Evolutionary conservation across 2,329 filamentous ascomycete species (phyloP).

Genomic region (Xylariaceae sp.): DNA sequence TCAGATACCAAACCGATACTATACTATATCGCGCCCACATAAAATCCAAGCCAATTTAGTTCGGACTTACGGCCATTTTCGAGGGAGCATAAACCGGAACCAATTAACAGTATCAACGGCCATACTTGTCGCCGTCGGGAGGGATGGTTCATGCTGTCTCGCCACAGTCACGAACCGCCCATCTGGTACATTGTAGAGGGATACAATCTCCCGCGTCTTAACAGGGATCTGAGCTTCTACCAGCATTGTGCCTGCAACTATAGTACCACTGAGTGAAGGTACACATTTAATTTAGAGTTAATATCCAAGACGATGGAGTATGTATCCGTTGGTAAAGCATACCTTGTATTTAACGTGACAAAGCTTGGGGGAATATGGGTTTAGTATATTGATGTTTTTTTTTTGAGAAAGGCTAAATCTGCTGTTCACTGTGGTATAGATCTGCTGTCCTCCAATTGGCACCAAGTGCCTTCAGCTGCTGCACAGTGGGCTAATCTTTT

Average conservation of each 20-base stretch:
- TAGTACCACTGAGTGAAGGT: not conserved
- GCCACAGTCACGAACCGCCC: not conserved
- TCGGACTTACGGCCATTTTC: not conserved
- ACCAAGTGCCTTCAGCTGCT: no score
- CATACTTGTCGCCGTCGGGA: not conserved
- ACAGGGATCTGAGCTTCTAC: not conserved
- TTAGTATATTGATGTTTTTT: slow-evolving; percentile 1
- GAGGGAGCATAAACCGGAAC: slow-evolving; percentile 4
- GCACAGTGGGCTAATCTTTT: no score
- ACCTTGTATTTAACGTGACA: slow-evolving; percentile 1
- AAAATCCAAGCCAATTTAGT: slow-evolving; percentile 4
- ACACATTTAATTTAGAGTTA: slow-evolving; percentile 1
- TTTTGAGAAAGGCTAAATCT: no score
- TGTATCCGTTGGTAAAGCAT: not conserved
- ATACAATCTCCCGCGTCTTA: not conserved
- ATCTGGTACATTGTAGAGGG: not conserved
- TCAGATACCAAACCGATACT: not conserved
- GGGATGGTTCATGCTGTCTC: not conserved
- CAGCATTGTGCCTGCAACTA: not conserved
- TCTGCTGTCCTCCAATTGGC: no score
- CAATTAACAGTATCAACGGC: not conserved
- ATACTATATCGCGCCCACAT: not conserved
- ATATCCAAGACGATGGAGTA: not conserved
- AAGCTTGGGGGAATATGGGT: not conserved
- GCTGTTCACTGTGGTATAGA: no score